These are phyloP conservation scores for Lumnitzera littorea DNA, from an alignment of 345 rosid species.

Conservation along the genomic window DNA sequence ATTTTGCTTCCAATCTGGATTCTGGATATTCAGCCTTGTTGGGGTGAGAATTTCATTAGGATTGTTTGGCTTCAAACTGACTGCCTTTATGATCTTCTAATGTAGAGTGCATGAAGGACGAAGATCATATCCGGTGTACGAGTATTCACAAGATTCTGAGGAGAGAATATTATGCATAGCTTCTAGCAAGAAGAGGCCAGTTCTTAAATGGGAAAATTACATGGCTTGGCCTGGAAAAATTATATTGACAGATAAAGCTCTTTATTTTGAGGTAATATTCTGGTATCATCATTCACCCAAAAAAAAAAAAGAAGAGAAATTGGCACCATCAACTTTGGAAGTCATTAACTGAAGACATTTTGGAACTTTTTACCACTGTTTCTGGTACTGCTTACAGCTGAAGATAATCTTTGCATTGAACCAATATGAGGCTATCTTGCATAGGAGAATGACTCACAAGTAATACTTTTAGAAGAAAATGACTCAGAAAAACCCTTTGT, in stretches of 20 bases:
- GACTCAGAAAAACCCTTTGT: no score
- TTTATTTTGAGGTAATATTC: slow-evolving; percentile 75
- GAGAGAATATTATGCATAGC: slow-evolving; percentile 80
- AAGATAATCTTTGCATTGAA: no score
- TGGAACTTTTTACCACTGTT: no score
- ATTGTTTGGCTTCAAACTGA: not conserved
- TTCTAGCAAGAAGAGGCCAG: slow-evolving; percentile 80
- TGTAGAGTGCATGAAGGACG: slow-evolving; percentile 81
- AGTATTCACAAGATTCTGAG: slow-evolving; percentile 33
- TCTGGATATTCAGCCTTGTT: not conserved
- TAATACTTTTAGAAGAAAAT: no score
- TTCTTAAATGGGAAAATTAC: slow-evolving; percentile 86
- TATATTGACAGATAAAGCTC: slow-evolving; percentile 74
- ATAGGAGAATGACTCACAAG: no score
- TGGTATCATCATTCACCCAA: not conserved
- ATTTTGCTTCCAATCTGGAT: not conserved
- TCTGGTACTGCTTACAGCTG: no score
- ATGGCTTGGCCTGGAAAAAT: slow-evolving; percentile 96
- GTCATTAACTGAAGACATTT: no score
- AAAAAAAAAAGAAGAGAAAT: no score
- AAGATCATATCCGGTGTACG: slow-evolving; percentile 51
- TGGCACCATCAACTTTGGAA: no score
- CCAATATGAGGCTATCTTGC: no score
- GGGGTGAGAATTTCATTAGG: not conserved
- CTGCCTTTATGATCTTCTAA: slow-evolving; percentile 17